Base-by-base conservation (phyloP, 768 basidiomycete genomes). In the Coprinopsis strossmayeri region DNA sequence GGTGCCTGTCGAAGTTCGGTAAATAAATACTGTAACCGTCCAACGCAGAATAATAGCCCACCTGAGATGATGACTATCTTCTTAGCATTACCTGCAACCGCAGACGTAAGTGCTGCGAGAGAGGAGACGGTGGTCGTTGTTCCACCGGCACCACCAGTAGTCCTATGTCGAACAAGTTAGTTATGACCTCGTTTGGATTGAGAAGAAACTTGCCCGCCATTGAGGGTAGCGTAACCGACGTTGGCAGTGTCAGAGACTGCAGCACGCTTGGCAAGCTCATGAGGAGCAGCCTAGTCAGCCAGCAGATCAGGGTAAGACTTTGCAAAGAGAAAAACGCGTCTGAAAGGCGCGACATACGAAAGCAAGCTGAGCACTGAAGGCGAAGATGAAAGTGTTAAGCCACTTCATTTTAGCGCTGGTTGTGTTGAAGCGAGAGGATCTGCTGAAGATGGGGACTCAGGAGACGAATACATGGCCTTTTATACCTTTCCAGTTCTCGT, bases 11-110 rank as follows among this genome's bases (percentile, higher is more conserved):
- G 18, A 41, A 37, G 1, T 27, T 9, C 10, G 20, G 13, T 46
- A 23, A 27, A 32, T 10, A 23, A 32, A 5, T 23, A n/a, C 37
- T 38, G 9, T 17, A 9, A 38, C 18, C 10, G 10, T 5, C 12
- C 37, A 17, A 9, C 37, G 18, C 5, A 21, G 10, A 27, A 18
- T 41, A 11, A 3, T 20, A 25, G 48, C 57, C 5, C 38, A 65
- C 72, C 73, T 24, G 66, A 68, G 49, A 76, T 68, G 44, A 74
- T 62, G 46, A 76, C 72, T 40, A 72, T 64, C 57, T 71, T 72
- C 53, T 67, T 69, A 17, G 63, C 59, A 54, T 54, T 56, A n/a
- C 72, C 72, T 17, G 64, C 46, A 5, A 74, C 70, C 41, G 73
- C 73, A 24, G 63, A 38, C 10, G 69, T 74, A 20, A 74, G 59